These are phyloP conservation scores for Yamadazyma diospyri DNA, from an alignment of 1,139 yeast species.

Conservation along the genomic window DNA sequence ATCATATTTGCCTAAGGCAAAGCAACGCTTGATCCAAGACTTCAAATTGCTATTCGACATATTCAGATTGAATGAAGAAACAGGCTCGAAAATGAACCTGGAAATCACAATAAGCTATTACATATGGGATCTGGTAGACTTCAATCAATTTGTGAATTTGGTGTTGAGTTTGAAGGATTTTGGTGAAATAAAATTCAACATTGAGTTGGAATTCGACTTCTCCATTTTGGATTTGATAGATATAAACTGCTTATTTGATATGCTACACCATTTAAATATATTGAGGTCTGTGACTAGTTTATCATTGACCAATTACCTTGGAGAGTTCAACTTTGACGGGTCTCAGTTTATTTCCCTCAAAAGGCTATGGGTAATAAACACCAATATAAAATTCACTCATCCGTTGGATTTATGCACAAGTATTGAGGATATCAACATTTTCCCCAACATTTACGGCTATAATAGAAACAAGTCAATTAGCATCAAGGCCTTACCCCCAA, in stretches of 20 bases:
- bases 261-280: constrained; percentile 4
- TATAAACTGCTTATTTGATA: constrained; percentile 11
- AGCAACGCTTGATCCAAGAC: constrained; percentile 3
- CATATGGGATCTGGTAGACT: constrained; percentile 20
- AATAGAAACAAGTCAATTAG: constrained; percentile 11
- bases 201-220: constrained; percentile 23
- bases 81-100: constrained; percentile 4
- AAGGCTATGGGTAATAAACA: constrained; percentile 19
- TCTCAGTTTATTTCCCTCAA: constrained; percentile 12
- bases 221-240: constrained; percentile 16
- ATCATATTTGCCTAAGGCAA: constrained; percentile 10
- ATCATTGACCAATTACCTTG: constrained; percentile 15
- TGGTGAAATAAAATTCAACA: constrained; percentile 13
- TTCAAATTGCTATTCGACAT: constrained; percentile 7
- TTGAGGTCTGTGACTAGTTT: constrained; percentile 9
- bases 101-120: constrained; percentile 20
- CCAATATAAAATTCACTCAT: constrained; percentile 14
- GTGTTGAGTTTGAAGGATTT: constrained; percentile 5
- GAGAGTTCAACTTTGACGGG: constrained; percentile 15
- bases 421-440: constrained; percentile 10
- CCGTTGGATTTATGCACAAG: constrained; percentile 6
- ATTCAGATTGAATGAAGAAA: constrained; percentile 4
- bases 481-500: constrained; percentile 14
- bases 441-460: constrained; percentile 18
- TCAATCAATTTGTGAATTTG: constrained; percentile 14